Evolutionary conservation across 2,329 filamentous ascomycete genomes (phyloP).

Genomic region (Curvularia lunata): DNA sequence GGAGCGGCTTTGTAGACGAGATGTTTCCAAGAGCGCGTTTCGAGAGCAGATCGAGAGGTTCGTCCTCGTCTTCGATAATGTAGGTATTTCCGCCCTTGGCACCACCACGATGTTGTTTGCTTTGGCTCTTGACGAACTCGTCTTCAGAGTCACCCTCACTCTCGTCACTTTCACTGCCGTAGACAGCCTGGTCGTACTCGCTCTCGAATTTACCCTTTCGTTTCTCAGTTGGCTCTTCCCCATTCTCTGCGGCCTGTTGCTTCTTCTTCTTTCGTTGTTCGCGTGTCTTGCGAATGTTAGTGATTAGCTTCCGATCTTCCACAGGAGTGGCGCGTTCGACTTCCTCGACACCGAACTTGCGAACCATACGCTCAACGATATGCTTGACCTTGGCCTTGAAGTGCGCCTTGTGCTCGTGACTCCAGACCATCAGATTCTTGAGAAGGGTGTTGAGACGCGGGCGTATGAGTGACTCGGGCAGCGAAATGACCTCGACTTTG

Average conservation of each 20-base stretch:
- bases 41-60: conserved; percentile 92
- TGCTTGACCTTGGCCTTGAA: conserved; percentile 98
- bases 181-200: conserved; percentile 95
- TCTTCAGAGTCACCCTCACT: conserved; percentile 56
- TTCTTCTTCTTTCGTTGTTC: conserved; percentile 91
- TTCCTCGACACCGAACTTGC: conserved; percentile 82
- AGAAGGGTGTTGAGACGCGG: conserved; percentile 78
- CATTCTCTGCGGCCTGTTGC: conserved; percentile 67
- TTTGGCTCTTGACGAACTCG: conserved; percentile 45
- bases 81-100: conserved; percentile 68
- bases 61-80: conserved; percentile 92
- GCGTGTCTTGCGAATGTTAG: conserved; percentile 93
- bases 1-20: conserved; percentile 83
- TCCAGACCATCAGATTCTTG: conserved; percentile 93
- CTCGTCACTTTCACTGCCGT: conserved; percentile 68
- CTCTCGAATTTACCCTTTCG: conserved; percentile 76
- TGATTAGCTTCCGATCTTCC: conserved; percentile 84
- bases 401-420: conserved; percentile 96
- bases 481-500: conserved; percentile 89
- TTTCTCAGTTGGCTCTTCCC: conserved; percentile 51
- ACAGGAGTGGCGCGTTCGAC: conserved; percentile 84
- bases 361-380: conserved; percentile 91
- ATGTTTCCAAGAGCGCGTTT: conserved; percentile 90
- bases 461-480: conserved; percentile 79
- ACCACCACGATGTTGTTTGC: conserved; percentile 41